Percentiles rank a stretch among this genome's conserved stretches.
Evolutionary conservation across 257 asterid genomes (phyloP).

Genomic region (Verbascum thapsus): DNA sequence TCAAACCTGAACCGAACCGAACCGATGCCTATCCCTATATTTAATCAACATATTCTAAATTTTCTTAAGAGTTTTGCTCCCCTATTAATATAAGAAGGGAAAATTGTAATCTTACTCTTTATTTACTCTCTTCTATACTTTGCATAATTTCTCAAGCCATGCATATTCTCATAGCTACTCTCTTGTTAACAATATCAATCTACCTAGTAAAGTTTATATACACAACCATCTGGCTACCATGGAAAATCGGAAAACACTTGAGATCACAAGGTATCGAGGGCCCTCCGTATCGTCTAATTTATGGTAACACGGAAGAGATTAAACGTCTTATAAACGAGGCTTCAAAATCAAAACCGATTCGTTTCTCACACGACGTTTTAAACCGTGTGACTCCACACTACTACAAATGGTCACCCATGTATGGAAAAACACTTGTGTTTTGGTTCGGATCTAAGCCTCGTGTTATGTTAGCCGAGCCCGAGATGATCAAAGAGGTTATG

Average conservation of each 20-base stretch:
- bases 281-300: conserved; percentile 43
- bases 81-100: neutral
- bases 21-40: no score
- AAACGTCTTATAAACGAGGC: conserved; percentile 39
- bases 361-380: conserved; percentile 35
- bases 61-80: neutral
- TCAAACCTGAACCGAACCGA: no score
- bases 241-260: conserved; percentile 37
- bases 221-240: conserved; percentile 36
- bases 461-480: conserved; percentile 43
- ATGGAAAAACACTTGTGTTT: conserved; percentile 44
- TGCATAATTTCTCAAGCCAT: neutral
- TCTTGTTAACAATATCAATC: conserved; percentile 8
- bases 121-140: neutral
- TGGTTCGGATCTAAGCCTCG: conserved; percentile 57
- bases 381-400: conserved; percentile 48
- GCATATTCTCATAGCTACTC: conserved; percentile 7
- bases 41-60: no score
- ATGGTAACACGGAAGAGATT: conserved; percentile 41
- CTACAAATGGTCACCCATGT: conserved; percentile 46
- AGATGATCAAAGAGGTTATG: conserved; percentile 43
- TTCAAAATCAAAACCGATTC: conserved; percentile 34
- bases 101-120: neutral
- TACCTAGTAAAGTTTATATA: conserved; percentile 25
- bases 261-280: conserved; percentile 46